These are phyloP conservation scores for Thuidium tamariscinum DNA, from an alignment of 225 moss, liverwort and hornwort species.

Conservation along the genomic window DNA sequence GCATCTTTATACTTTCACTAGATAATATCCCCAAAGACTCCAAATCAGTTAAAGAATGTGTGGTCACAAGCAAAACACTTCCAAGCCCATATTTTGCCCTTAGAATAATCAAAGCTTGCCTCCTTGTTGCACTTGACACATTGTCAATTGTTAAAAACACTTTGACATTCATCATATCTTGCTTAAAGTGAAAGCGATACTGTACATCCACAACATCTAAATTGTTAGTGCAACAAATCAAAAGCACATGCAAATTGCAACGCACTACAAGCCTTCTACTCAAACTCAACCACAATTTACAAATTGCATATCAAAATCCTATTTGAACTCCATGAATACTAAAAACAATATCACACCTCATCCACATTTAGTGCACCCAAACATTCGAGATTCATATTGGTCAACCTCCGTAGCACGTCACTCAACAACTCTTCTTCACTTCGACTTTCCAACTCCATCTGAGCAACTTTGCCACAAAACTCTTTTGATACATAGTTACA, in stretches of 20 bases:
- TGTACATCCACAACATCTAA: background rate
- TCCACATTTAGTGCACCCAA: background rate
- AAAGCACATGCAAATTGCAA: no score
- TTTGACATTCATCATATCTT: background rate
- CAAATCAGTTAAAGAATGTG: rapidly evolving
- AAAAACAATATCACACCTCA: background rate
- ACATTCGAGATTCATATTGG: background rate
- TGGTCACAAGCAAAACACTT: background rate
- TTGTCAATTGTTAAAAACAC: background rate
- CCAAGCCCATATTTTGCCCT: rapidly evolving
- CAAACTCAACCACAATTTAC: rapidly evolving
- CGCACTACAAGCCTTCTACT: rapidly evolving
- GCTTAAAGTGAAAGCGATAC: rapidly evolving
- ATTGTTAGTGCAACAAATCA: background rate
- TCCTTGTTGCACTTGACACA: background rate
- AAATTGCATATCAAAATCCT: rapidly evolving
- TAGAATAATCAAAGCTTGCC: rapidly evolving
- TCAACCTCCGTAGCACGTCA: background rate
- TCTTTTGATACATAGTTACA: background rate
- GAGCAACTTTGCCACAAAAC: background rate
- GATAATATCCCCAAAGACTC: background rate
- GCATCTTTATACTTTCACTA: background rate
- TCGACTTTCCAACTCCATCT: background rate
- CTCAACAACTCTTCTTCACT: background rate
- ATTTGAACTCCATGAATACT: rapidly evolving